Conservation (phyloP, 2,329 filamentous ascomycete species). For the Didymella keratinophila region DNA sequence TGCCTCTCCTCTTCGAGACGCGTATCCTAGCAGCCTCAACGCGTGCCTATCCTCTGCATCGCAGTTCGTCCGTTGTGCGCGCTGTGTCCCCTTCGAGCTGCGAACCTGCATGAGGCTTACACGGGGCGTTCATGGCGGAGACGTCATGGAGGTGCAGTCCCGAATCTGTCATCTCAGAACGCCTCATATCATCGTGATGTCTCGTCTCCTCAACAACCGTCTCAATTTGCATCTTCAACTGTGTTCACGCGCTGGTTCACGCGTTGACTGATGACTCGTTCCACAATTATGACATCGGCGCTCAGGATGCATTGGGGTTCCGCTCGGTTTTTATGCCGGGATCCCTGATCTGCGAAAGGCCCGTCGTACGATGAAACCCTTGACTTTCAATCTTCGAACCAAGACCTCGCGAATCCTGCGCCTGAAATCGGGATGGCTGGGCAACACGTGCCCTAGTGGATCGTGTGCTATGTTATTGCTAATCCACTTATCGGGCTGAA, state of each 20-base stretch:
- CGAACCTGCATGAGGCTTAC: constrained; percentile 7
- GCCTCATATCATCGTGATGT: neutral
- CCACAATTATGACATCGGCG: constrained; percentile 7
- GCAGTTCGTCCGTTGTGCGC: neutral
- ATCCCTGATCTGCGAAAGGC: constrained; percentile 4
- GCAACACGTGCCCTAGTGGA: neutral
- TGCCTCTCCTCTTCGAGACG: neutral
- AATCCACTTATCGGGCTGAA: neutral
- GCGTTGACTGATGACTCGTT: neutral
- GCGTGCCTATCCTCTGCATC: neutral
- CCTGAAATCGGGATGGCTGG: neutral
- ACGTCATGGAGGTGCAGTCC: no score
- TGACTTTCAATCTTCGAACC: neutral
- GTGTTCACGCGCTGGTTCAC: neutral
- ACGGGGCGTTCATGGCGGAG: neutral
- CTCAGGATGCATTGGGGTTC: neutral
- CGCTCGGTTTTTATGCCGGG: constrained; percentile 1
- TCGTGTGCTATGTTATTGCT: neutral
- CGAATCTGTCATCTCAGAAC: neutral
- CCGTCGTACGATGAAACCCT: constrained; percentile 1
- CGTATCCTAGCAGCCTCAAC: neutral
- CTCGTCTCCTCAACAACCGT: constrained; percentile 6
- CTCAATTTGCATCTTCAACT: neutral
- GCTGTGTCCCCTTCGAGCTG: neutral
- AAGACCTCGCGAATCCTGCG: neutral